Base-by-base conservation (phyloP, 1,139 yeast genomes). In the Lodderomyces beijingensis region DNA sequence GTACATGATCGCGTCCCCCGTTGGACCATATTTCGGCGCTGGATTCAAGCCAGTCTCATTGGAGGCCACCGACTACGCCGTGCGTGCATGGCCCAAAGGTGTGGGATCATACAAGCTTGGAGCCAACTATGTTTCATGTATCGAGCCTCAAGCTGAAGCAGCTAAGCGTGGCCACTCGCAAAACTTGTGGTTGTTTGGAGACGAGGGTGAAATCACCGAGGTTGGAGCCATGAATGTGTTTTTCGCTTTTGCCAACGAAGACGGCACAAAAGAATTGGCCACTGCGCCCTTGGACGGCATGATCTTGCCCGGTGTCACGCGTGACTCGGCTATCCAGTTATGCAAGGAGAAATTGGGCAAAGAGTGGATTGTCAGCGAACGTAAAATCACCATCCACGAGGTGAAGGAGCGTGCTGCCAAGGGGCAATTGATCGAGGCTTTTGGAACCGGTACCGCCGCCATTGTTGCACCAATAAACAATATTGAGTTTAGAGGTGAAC, bases 11-110 rank as follows among this genome's bases (percentile, higher is more conserved):
- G 85, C 89, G 26, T 85, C 95, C 12, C 98, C 97, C 12, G 98
- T 89, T 17, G 97, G 97, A 20, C 96, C 97, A 24, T 84, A 84
- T 67, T 79, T 77, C 57, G 76, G 82, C 49, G 79, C 94, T 11
- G 96, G 96, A 6, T 89, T 89, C 77, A 87, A 88, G 62, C 96
- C 97, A 22, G 95, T 91, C 32, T 72, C 79, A 37, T 70, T 91
- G 41, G 96, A 89, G 65, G 97, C 97, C 45, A 87, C 96, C 22
- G 95, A 86, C 55, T 79, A 85, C 48, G 95, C 95, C 30, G 91
- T 89, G 16, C 82, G 97, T 65, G 96, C 98, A 11, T 91, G 97
- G 97, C 97, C 97, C 51, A 96, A 96, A 52, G 98, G 97, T 57
- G 88, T 80, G 44, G 98, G 98, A 61, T 81, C 88, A 71, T 81